Base-by-base conservation (phyloP, 345 rosid genomes). In the Gossypium sturtianum region DNA sequence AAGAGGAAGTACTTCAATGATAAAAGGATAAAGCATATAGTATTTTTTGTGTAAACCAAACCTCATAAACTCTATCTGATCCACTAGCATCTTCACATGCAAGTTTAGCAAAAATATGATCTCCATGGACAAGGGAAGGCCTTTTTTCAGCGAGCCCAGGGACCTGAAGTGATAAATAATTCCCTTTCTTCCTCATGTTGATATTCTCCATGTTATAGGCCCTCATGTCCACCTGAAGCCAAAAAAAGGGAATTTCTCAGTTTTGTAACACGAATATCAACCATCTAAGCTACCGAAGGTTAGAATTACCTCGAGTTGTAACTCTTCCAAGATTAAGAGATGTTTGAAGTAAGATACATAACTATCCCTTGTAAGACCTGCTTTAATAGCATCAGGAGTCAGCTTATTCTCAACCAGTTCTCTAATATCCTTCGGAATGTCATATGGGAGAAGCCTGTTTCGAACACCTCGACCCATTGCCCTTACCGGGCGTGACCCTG, bases 101-200 rank as follows among this genome's bases (percentile, higher is more conserved):
- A 77, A 62, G 77, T 81, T 79, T 86, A 53, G 66, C 96, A 75
- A 87, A 85, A 76, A 94, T 83, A 73, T 0, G 63, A 71, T 94
- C 98, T 75, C 98, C 96, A 79, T 82, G 87, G 56, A 92, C 93
- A 83, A 94, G 89, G 15, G 97, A 92, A 75, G 98, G 97, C 79
- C 98, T 85, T 72, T 83, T 87, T 91, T 94, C 98, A 71, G 98
- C 98, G 57, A 94, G 92, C 53, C 97, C 98, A 15, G 91, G 94
- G 72, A 94, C 96, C 76, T 70, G 73, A 63, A 94, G 97, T 20
- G 94, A 74, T 78, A 91, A 78, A 68, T 38, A 86, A 29, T 65
- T 59, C 71, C 97, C 90, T 70, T 71, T 88, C 83, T 79, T 87
- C 81, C 62, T 83, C 93, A 92, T 83, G 4, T 75, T 27, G 45